Evolutionary conservation across 345 rosid species (phyloP).

Genomic region (Mallotus nudiflorus): DNA sequence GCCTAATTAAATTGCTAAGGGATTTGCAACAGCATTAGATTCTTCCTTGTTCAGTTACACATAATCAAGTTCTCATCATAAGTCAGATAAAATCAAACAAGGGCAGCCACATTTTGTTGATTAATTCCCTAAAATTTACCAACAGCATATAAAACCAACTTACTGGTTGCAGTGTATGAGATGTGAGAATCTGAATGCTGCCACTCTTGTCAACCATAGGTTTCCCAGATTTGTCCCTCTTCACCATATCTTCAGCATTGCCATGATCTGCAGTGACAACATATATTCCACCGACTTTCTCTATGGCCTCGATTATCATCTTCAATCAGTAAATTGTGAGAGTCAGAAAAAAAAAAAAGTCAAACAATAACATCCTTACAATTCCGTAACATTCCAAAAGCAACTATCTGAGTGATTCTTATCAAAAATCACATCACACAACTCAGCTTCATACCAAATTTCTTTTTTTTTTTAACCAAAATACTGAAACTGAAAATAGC

Average conservation of each 20-base stretch:
- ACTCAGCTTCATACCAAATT: background rate
- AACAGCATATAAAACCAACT: constrained; percentile 26
- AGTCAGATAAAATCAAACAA: background rate
- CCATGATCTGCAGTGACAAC: constrained; percentile 98
- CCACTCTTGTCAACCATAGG: constrained; percentile 70
- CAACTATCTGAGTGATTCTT: background rate
- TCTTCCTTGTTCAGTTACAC: background rate
- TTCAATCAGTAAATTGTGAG: constrained; percentile 32
- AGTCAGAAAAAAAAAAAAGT: constrained; percentile 3
- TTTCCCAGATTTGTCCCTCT: constrained; percentile 79
- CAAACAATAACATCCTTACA: background rate
- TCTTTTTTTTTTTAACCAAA: background rate
- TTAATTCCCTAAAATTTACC: background rate
- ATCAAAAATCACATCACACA: background rate
- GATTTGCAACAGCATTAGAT: background rate
- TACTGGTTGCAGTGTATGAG: constrained; percentile 95
- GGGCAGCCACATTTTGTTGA: background rate
- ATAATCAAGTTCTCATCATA: background rate
- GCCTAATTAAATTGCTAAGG: background rate
- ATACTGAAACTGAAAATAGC: background rate
- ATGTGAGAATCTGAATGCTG: constrained; percentile 82
- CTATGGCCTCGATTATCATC: constrained; percentile 83
- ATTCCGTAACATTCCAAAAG: background rate
- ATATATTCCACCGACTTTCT: constrained; percentile 86
- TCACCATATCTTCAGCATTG: constrained; percentile 97